Percentiles rank a stretch among this genome's conserved stretches.
phyloP scores from a whole-genome alignment of 306 rosid genomes.

The Quercus bicolor region DNA sequence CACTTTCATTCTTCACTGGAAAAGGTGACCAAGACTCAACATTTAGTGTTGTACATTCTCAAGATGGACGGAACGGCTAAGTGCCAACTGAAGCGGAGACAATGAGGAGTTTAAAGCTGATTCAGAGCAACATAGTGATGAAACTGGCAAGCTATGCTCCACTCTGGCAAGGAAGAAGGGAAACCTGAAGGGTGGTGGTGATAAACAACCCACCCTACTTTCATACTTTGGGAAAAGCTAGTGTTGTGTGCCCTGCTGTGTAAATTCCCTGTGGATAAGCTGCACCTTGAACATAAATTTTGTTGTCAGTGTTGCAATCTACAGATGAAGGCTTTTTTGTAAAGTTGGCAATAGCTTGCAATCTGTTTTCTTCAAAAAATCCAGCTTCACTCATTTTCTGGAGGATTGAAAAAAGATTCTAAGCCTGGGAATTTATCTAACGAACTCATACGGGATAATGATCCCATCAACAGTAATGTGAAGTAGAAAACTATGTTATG shows the following conservation, averaged over 20 bases:
- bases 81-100: conserved; percentile 50
- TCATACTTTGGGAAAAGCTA: conserved; percentile 65
- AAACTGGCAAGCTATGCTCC: conserved; percentile 16
- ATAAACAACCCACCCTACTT: conserved; percentile 62
- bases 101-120: conserved; percentile 39
- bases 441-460: background rate
- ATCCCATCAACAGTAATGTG: background rate
- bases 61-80: conserved; percentile 11
- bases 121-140: conserved; percentile 28
- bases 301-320: background rate
- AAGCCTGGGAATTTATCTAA: background rate
- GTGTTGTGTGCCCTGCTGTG: background rate
- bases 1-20: too few relatives aligned
- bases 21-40: conserved; percentile 2
- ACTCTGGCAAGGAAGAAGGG: conserved; percentile 57
- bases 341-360: background rate
- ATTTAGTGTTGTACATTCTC: conserved; percentile 4
- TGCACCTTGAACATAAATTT: background rate
- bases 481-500: too few relatives aligned
- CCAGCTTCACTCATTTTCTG: background rate
- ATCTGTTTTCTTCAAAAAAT: background rate
- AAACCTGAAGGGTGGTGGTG: conserved; percentile 40
- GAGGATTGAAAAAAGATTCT: too few relatives aligned
- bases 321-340: background rate
- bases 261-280: background rate